Base-by-base conservation (phyloP, 164 flowering plant genomes). In the Vitis labrusca region DNA sequence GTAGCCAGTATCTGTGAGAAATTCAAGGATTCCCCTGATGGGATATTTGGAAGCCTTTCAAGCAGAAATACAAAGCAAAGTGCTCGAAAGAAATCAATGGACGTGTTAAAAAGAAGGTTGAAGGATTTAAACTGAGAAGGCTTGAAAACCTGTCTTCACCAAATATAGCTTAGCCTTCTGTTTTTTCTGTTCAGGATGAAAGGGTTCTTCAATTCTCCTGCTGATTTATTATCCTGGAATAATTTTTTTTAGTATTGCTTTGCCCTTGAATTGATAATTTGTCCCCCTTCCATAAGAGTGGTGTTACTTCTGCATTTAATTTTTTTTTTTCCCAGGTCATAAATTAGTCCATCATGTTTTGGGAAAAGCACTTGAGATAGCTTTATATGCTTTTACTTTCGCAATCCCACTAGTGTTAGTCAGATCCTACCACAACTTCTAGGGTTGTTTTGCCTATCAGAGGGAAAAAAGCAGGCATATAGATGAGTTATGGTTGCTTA, bases 51-150 rank as follows among this genome's bases (percentile, higher is more conserved):
- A 29, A 91, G 92, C 77, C 87, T 92, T 67, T 70, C 97, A 17
- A 88, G 50, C 70, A 82, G 97, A 77, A 86, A 83, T 70, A 68
- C 94, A 5, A 94, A 91, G 83, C 94, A 85, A 73, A 90, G 75
- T 76, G 66, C 92, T 23, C 77, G 89, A 1, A 92, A 91, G 83
- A 92, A 89, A 71, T 94, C 99, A 8, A 86, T 94, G 97, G 99
- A 92, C 60, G 49, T 77, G 78, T 74, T 94, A 70, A 92, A 89
- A 77, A 88, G 77, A 75, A 84, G 95, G 74, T 77, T 94, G 57
- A 86, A 84, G 78, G 98, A 94, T 69, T 88, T 94, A 85, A 91
- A 81, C 74, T 94, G 83, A 86, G 76, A 67, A 64, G 17, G 50
- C 50, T 63, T 58, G 12, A 29, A 47, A 52, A 64, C 59, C 13